A percentile compares a stretch with the other conserved stretches of the same genome.
phyloP scores from a whole-genome alignment of 352 stramenopile genomes.

The Aphanomyces cochlioides region DNA sequence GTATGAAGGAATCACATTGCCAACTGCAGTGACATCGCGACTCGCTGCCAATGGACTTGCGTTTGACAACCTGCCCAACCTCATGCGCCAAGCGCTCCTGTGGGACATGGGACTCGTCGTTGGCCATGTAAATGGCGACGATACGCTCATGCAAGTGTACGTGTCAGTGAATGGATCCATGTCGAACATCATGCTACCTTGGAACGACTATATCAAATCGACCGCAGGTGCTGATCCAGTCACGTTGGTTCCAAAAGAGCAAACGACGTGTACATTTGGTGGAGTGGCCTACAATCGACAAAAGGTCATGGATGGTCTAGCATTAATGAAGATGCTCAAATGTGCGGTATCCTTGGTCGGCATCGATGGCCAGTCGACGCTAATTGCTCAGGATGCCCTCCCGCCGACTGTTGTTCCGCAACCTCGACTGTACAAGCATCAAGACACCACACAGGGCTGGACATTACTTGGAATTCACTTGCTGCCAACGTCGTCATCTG shows the following conservation, averaged over 20 bases:
- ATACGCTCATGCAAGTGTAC: conserved; percentile 20
- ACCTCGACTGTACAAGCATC: conserved; percentile 13
- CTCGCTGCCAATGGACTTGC: neutral
- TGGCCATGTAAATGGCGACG: conserved; percentile 8
- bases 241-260: neutral
- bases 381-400: conserved; percentile 15
- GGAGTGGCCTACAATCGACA: neutral
- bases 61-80: neutral
- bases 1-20: neutral
- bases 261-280: neutral
- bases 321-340: neutral
- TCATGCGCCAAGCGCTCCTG: conserved; percentile 11
- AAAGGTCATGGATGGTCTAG: neutral
- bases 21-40: conserved; percentile 1
- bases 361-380: neutral
- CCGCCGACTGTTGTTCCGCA: neutral
- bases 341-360: conserved; percentile 3
- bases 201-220: neutral
- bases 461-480: neutral
- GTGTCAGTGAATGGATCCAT: neutral
- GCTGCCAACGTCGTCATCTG: neutral
- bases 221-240: neutral
- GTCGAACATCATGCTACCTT: conserved; percentile 4
- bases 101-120: conserved; percentile 27
- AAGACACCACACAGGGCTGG: neutral